Evolutionary conservation across 1,139 yeast genomes (phyloP).

Genomic region (Saccharomycopsis crataegensis): DNA sequence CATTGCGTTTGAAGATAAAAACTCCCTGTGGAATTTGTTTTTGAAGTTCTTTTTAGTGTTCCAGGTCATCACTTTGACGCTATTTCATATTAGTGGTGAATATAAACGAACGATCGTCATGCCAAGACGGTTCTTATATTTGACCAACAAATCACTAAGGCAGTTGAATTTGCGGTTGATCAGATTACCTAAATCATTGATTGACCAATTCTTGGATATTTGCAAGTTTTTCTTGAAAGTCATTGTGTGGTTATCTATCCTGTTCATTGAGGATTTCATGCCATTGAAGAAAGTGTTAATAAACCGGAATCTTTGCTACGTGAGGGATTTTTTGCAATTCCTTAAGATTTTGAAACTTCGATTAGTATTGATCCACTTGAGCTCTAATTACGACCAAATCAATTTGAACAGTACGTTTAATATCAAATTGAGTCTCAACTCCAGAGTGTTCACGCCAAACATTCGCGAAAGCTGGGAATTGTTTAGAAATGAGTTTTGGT

Average conservation of each 20-base stretch:
- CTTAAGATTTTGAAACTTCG: conserved; percentile 14
- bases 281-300: conserved; percentile 9
- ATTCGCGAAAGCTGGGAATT: conserved; percentile 93
- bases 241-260: conserved; percentile 3
- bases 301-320: conserved; percentile 11
- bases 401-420: conserved; percentile 11
- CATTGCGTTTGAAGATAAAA: conserved; percentile 3
- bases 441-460: conserved; percentile 75
- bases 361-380: conserved; percentile 13
- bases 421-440: conserved; percentile 68
- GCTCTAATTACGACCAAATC: conserved; percentile 11
- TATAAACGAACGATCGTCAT: conserved; percentile 76
- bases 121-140: conserved; percentile 69
- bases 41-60: conserved; percentile 62
- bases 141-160: conserved; percentile 81
- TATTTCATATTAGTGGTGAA: conserved; percentile 85
- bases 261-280: conserved; percentile 3
- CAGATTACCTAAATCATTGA: conserved; percentile 34
- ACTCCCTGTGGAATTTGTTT: conserved; percentile 33
- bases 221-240: conserved; percentile 6
- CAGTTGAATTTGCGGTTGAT: conserved; percentile 76
- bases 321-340: conserved; percentile 4
- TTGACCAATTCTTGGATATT: conserved; percentile 8
- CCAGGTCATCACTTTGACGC: conserved; percentile 57
- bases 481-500: conserved; percentile 91